A percentile compares a stretch with the other conserved stretches of the same genome.
Conservation (phyloP, 78 protist species). For the Dictyostelium capitatum region DNA sequence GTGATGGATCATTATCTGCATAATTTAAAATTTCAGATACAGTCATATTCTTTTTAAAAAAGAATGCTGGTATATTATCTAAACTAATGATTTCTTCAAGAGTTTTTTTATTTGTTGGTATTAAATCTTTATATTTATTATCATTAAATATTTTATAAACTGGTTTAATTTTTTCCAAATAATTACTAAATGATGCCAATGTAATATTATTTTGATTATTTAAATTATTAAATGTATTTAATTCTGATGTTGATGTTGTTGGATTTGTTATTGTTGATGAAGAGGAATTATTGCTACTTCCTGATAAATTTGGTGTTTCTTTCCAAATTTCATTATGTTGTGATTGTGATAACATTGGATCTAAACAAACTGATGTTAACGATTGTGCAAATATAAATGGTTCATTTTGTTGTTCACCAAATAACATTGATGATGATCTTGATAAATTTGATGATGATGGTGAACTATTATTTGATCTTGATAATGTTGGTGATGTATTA, state of each 20-base stretch:
- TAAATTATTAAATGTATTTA: not conserved
- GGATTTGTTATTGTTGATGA: not conserved
- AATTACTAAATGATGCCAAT: not conserved
- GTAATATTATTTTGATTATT: not conserved
- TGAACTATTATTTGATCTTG: not conserved
- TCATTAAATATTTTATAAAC: conserved; percentile 35
- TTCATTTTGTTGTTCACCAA: conserved; percentile 43
- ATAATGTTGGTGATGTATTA: not conserved
- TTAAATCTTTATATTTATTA: conserved; percentile 35
- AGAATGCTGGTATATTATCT: conserved; percentile 72
- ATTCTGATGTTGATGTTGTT: not conserved
- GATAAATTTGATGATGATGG: conserved; percentile 4
- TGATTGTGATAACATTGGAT: conserved; percentile 42
- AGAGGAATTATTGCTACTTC: not conserved
- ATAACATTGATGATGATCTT: conserved; percentile 50
- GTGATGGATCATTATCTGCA: conserved; percentile 66
- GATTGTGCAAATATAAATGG: conserved; percentile 76
- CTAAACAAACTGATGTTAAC: conserved; percentile 67
- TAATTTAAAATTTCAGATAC: conserved; percentile 41
- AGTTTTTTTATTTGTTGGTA: conserved; percentile 68
- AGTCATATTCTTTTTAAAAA: conserved; percentile 36
- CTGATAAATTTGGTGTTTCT: conserved; percentile 26
- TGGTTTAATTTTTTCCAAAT: conserved; percentile 15
- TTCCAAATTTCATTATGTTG: too few relatives aligned
- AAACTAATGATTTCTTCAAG: conserved; percentile 58